A percentile compares a stretch with the other conserved stretches of the same genome.
These are phyloP conservation scores for Pichia sp. DNA, from an alignment of 1,139 yeast species.

Conservation along the genomic window DNA sequence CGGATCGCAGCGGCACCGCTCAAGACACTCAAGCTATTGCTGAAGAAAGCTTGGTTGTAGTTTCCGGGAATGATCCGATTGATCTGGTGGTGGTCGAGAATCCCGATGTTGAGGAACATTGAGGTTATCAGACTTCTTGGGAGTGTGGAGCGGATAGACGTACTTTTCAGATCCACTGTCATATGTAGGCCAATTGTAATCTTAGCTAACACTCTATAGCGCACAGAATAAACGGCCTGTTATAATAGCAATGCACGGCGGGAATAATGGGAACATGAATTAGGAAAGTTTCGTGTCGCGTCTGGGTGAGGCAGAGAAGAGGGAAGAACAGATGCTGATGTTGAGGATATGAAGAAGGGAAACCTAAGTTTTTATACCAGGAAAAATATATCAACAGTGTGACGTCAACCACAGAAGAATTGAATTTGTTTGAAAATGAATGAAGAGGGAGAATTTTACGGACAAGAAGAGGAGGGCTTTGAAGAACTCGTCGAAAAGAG, in stretches of 20 bases:
- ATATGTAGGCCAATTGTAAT: neutral
- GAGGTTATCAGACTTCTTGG: neutral
- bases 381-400: no score
- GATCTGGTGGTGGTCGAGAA: slow-evolving; percentile 15
- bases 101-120: slow-evolving; percentile 9
- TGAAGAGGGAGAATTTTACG: slow-evolving; percentile 20
- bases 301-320: neutral
- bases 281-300: slow-evolving; percentile 4
- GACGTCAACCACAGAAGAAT: no score
- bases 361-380: no score
- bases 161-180: neutral
- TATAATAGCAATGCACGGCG: neutral
- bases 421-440: neutral
- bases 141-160: neutral
- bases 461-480: slow-evolving; percentile 28
- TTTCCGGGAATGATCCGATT: slow-evolving; percentile 4
- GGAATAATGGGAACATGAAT: neutral
- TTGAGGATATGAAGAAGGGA: neutral
- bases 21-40: neutral
- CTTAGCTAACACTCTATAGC: neutral
- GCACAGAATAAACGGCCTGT: neutral
- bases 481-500: slow-evolving; percentile 29
- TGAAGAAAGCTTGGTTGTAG: slow-evolving; percentile 15
- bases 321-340: neutral
- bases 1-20: neutral